Conservation (phyloP, 148 eudicot species). For the Nepenthes mirabilis region DNA sequence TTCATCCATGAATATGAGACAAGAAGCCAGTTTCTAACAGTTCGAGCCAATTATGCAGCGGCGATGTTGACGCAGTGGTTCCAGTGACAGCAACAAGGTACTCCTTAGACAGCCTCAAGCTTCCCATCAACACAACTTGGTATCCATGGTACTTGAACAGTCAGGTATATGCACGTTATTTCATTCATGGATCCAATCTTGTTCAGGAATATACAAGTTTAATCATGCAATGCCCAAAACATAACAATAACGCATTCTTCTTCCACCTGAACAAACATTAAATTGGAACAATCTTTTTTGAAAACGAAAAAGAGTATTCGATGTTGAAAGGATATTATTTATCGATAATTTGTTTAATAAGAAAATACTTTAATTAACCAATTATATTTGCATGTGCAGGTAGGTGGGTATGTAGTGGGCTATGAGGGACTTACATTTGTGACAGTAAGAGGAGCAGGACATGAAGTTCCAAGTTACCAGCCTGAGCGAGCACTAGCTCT, state of each 20-base stretch:
- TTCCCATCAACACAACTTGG: constrained; percentile 33
- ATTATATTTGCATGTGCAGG: constrained; percentile 8
- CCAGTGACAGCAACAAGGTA: constrained; percentile 42
- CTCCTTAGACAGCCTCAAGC: constrained; percentile 32
- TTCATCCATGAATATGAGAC: too few species aligned
- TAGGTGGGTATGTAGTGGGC: constrained; percentile 32
- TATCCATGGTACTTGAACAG: constrained; percentile 30
- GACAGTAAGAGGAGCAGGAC: constrained; percentile 45
- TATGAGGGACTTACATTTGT: constrained; percentile 29
- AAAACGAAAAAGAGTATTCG: neutral
- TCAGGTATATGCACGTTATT: constrained; percentile 17
- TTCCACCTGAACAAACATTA: neutral
- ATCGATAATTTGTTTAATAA: neutral
- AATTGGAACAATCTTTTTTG: neutral
- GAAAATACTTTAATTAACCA: too few species aligned
- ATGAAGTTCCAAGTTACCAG: constrained; percentile 35
- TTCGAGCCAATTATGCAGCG: constrained; percentile 15
- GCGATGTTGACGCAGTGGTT: constrained; percentile 40
- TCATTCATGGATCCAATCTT: too few species aligned
- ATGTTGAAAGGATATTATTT: neutral
- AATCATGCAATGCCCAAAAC: neutral
- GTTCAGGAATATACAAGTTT: too few species aligned
- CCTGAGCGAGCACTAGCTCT: constrained; percentile 25
- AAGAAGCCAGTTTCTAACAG: too few species aligned
- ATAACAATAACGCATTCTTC: too few species aligned